phyloP scores from a whole-genome alignment of 2,329 filamentous ascomycete genomes.

The Paecilomyces variotii region DNA sequence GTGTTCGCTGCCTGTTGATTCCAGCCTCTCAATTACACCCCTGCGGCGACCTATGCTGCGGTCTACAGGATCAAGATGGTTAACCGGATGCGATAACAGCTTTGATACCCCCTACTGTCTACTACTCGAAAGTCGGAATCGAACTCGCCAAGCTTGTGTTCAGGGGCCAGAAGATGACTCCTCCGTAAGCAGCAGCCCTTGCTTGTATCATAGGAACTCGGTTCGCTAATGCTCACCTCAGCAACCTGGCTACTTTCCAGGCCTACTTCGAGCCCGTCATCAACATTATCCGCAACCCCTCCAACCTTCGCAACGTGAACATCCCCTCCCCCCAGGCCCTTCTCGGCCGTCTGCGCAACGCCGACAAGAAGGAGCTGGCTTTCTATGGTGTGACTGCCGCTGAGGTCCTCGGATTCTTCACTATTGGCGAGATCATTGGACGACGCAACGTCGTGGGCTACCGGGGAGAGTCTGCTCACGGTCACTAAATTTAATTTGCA shows the following conservation, averaged over 20 bases:
- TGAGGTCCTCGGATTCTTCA: constrained; percentile 94
- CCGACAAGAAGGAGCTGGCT: constrained; percentile 63
- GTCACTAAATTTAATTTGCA: constrained; percentile 21
- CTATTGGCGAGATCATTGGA: constrained; percentile 92
- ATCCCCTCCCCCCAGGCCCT: constrained; percentile 48
- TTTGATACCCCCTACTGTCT: constrained; percentile 75
- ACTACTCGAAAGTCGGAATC: constrained; percentile 83
- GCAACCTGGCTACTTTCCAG: constrained; percentile 74
- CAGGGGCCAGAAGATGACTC: constrained; percentile 80
- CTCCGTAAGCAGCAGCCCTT: constrained; percentile 64
- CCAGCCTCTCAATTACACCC: neutral
- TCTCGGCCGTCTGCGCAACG: constrained; percentile 55
- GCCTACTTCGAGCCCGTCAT: constrained; percentile 70
- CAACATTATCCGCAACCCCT: constrained; percentile 64
- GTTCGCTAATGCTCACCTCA: constrained; percentile 28
- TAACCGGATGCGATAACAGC: constrained; percentile 43
- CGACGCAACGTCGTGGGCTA: constrained; percentile 94
- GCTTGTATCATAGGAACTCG: constrained; percentile 4
- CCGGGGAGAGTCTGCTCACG: constrained; percentile 53
- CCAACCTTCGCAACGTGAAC: constrained; percentile 49
- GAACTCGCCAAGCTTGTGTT: constrained; percentile 86
- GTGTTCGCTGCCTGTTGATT: neutral
- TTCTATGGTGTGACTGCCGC: constrained; percentile 70
- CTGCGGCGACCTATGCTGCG: neutral
- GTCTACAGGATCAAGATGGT: neutral